Percentiles rank a stretch among this genome's conserved stretches.
phyloP scores from a whole-genome alignment of 495 filamentous ascomycete genomes.

The Penicillium verhagenii region DNA sequence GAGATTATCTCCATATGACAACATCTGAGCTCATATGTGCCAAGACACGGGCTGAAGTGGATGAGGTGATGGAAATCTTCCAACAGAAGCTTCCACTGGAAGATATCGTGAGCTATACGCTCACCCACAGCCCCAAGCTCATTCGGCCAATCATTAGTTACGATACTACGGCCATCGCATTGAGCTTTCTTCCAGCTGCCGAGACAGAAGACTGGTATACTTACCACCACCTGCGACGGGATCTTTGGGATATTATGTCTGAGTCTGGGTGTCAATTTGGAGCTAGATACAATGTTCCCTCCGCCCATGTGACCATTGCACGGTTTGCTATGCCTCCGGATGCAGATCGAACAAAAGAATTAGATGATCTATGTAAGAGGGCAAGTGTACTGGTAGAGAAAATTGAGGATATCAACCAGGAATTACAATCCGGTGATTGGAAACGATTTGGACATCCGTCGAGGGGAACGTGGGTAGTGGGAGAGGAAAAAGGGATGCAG shows the following conservation, averaged over 20 bases:
- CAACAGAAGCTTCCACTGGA: conserved; percentile 39
- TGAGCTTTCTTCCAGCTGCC: conserved; percentile 79
- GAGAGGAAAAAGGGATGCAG: conserved; percentile 73
- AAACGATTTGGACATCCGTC: conserved; percentile 47
- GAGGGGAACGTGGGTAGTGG: conserved; percentile 66
- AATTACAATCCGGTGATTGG: conserved; percentile 68
- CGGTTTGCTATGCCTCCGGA: conserved; percentile 66
- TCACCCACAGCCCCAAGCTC: conserved; percentile 63
- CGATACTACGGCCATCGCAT: conserved; percentile 78
- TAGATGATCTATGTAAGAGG: conserved; percentile 35
- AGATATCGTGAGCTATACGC: conserved; percentile 62
- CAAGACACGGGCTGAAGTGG: conserved; percentile 59
- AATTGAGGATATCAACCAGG: conserved; percentile 74
- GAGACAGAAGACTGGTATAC: conserved; percentile 61
- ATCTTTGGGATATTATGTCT: conserved; percentile 63
- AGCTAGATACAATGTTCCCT: conserved; percentile 81
- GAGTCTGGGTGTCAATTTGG: conserved; percentile 59
- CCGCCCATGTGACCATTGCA: conserved; percentile 83
- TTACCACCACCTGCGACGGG: conserved; percentile 86
- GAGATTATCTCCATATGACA: conserved; percentile 77
- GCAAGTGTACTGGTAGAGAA: conserved; percentile 58
- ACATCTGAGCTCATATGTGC: conserved; percentile 78
- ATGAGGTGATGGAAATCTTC: conserved; percentile 54
- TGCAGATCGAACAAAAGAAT: conserved; percentile 18
- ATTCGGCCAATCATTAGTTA: conserved; percentile 81